phyloP scores from a whole-genome alignment of 495 filamentous ascomycete species.

The Annulohypoxylon bovei region DNA sequence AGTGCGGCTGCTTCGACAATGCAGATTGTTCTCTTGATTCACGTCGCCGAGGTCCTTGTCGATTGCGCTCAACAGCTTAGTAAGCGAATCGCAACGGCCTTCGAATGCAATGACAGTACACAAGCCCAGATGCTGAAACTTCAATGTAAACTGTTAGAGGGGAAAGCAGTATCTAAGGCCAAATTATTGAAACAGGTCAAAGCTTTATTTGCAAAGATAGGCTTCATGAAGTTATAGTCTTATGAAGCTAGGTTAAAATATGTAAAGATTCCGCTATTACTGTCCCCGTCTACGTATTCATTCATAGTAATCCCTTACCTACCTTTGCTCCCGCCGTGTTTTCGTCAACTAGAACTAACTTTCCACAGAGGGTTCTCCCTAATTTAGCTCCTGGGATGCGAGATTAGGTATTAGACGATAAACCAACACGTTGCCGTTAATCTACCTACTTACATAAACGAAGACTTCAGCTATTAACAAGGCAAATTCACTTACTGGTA shows the following conservation, averaged over 20 bases:
- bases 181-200: conserved; percentile 30
- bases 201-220: conserved; percentile 19
- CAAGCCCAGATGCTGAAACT: conserved; percentile 31
- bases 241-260: not conserved
- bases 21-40: conserved; percentile 46
- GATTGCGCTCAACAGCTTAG: conserved; percentile 31
- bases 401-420: not conserved
- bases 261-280: not conserved
- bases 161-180: conserved; percentile 24
- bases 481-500: not conserved
- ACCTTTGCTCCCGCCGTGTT: not conserved
- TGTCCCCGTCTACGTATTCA: not conserved
- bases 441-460: not conserved
- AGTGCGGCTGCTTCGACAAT: conserved; percentile 42
- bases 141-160: conserved; percentile 44
- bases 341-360: not conserved
- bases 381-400: not conserved
- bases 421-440: not conserved
- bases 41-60: conserved; percentile 37
- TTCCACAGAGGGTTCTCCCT: not conserved
- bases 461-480: not conserved
- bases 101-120: conserved; percentile 15
- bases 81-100: not conserved
- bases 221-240: conserved; percentile 21
- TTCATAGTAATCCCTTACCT: not conserved